Percentiles rank a stretch among this genome's conserved stretches.
phyloP scores from a whole-genome alignment of 306 rosid species.

The Macrotyloma uniflorum region DNA sequence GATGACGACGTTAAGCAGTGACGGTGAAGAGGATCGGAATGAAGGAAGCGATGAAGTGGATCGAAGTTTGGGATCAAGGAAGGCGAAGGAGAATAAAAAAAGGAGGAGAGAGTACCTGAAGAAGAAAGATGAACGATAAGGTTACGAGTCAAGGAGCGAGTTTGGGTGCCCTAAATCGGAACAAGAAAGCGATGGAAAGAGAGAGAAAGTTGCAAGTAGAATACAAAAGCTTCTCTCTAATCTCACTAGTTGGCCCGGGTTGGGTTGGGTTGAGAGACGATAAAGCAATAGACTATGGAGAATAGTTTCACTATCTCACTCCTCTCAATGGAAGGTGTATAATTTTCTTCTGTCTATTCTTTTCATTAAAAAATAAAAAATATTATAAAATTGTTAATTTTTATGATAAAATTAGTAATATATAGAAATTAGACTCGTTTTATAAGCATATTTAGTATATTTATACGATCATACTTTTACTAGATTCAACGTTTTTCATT shows the following conservation, averaged over 20 bases:
- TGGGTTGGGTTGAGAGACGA: constrained; percentile 20
- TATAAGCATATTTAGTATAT: no score
- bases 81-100: neutral
- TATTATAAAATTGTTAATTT: no score
- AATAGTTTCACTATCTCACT: neutral
- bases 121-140: constrained; percentile 29
- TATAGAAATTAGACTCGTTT: no score
- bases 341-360: no score
- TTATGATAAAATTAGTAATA: no score
- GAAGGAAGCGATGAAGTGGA: constrained; percentile 12
- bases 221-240: neutral
- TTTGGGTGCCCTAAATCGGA: constrained; percentile 40
- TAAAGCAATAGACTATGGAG: neutral
- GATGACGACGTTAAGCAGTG: neutral
- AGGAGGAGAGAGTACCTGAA: constrained; percentile 39
- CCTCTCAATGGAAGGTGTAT: neutral
- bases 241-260: neutral
- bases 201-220: neutral
- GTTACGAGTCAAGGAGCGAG: constrained; percentile 40
- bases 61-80: constrained; percentile 27
- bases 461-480: no score
- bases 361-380: no score
- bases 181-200: neutral
- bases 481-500: no score
- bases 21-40: neutral